These are phyloP conservation scores for Xylaria longipes DNA, from an alignment of 495 filamentous ascomycete genomes.

Conservation along the genomic window DNA sequence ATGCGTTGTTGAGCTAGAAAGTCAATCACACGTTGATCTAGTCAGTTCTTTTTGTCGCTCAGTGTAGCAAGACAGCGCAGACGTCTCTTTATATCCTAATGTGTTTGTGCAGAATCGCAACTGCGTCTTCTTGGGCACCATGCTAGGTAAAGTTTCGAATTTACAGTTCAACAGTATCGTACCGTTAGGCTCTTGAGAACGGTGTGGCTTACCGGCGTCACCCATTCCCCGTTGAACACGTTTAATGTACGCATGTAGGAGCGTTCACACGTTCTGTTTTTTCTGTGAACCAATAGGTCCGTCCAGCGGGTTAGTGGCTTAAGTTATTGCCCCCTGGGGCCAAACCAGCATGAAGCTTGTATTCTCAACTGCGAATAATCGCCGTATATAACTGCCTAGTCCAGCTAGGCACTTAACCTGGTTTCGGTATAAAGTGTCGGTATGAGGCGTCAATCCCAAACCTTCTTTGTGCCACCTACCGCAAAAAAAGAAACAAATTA, in stretches of 20 bases:
- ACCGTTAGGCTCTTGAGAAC: neutral
- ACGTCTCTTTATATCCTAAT: no score
- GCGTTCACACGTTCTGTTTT: no score
- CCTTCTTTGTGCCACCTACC: neutral
- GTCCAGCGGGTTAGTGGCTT: no score
- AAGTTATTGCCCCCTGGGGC: no score
- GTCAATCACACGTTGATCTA: neutral
- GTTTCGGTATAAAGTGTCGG: no score
- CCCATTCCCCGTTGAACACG: neutral
- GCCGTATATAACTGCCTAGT: no score
- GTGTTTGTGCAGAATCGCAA: neutral
- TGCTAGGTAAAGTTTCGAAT: neutral
- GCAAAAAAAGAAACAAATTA: neutral
- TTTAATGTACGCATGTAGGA: no score
- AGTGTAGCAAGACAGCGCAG: neutral
- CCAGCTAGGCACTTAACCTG: no score
- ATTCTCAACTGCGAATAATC: no score
- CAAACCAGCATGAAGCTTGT: no score
- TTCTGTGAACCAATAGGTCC: no score
- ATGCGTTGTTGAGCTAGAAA: neutral
- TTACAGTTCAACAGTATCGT: neutral
- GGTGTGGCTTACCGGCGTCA: neutral
- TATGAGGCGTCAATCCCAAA: neutral
- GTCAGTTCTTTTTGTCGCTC: neutral
- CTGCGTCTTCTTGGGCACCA: no score